Evolutionary conservation across 1,139 yeast species (phyloP).

Genomic region (Citeromyces hawaiiensis): DNA sequence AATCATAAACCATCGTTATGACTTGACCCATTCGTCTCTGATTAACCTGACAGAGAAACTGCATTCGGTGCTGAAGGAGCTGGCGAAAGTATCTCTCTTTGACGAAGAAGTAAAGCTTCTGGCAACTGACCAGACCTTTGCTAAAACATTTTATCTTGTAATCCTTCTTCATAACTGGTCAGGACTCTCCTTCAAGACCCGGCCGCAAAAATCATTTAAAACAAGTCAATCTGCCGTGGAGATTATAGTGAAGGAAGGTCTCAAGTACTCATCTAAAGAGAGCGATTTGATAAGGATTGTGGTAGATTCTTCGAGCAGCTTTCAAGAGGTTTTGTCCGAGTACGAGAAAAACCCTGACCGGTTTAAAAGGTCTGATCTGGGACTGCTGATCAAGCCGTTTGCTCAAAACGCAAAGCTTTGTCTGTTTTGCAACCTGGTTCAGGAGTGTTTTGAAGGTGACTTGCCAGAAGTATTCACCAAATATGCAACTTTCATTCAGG

Average conservation of each 20-base stretch:
- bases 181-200: conserved; percentile 24
- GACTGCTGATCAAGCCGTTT: conserved; percentile 41
- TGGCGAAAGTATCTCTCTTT: neutral
- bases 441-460: conserved; percentile 8
- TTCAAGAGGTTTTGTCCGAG: conserved; percentile 13
- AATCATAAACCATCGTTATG: neutral
- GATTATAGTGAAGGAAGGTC: conserved; percentile 50
- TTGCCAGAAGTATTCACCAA: conserved; percentile 5
- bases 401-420: conserved; percentile 38
- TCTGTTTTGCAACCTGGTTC: conserved; percentile 12
- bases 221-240: conserved; percentile 19
- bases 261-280: conserved; percentile 50
- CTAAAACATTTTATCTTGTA: conserved; percentile 27
- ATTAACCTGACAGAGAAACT: conserved; percentile 3
- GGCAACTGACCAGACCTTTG: neutral
- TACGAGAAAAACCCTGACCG: conserved; percentile 7
- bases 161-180: conserved; percentile 37
- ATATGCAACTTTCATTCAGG: conserved; percentile 5
- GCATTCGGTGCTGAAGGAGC: neutral
- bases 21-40: neutral
- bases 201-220: conserved; percentile 6
- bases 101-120: neutral
- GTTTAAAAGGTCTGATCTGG: conserved; percentile 42
- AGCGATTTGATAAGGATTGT: conserved; percentile 35
- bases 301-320: conserved; percentile 15